Conservation (phyloP, 176 grass and related monocot genomes). For the Luzula sylvatica region DNA sequence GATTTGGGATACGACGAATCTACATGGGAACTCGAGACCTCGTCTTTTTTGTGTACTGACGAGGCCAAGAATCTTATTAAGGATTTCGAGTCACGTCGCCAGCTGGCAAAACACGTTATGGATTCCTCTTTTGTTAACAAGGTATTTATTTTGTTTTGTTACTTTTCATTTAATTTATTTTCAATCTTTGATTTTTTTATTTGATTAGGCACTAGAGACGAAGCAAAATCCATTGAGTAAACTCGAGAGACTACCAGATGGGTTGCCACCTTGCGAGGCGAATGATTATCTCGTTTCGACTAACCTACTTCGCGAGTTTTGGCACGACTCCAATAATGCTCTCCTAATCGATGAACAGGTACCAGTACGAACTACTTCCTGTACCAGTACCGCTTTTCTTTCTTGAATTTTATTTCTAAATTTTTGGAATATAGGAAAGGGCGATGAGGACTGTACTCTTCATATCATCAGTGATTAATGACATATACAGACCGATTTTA, state of each 20-base stretch:
- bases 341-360: constrained; percentile 67
- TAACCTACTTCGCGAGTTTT: constrained; percentile 61
- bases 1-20: constrained; percentile 64
- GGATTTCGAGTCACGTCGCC: constrained; percentile 32
- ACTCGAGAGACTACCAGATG: constrained; percentile 54
- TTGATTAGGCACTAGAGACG: constrained; percentile 32
- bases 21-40: constrained; percentile 77
- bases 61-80: constrained; percentile 37
- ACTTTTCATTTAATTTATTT: too few relatives aligned
- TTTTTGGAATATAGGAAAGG: constrained; percentile 80
- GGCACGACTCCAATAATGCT: constrained; percentile 63
- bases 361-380: background rate
- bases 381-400: constrained; percentile 4
- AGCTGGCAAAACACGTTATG: constrained; percentile 29
- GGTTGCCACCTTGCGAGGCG: constrained; percentile 41
- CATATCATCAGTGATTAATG: constrained; percentile 36
- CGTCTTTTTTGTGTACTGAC: constrained; percentile 56
- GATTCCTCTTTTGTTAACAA: constrained; percentile 32
- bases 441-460: constrained; percentile 74
- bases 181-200: too few relatives aligned
- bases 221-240: constrained; percentile 33
- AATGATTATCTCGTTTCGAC: constrained; percentile 49
- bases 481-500: constrained; percentile 51
- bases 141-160: constrained; percentile 10
- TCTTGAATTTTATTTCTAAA: too few relatives aligned